These are phyloP conservation scores for sorghum (Sorghum bicolor) DNA, from an alignment of 176 grass and related monocot genomes.

Conservation along the genomic window Sorghum_bicolor_NCBIv3 NC_012878.2:47767001-47767500, in stretches of 20 bases:
- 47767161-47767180: constrained; percentile 36
- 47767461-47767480: not conserved
- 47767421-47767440: not conserved
- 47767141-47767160: constrained; percentile 36
- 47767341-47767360: constrained; percentile 4
- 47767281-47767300: not conserved
- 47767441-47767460: not conserved
- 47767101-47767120: constrained; percentile 11
- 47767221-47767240: constrained; percentile 75
- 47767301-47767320: not conserved
- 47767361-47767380: not conserved
- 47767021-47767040: not conserved
- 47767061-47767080: not conserved
- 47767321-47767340: not conserved
- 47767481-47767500: not conserved
- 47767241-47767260: constrained; percentile 55
- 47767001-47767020: not conserved
- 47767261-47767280: not conserved
- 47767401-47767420: not conserved
- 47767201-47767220: constrained; percentile 95
- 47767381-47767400: not conserved
- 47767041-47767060: constrained; percentile 4
- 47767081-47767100: not conserved
- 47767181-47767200: constrained; percentile 44
- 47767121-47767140: constrained; percentile 36